A percentile compares a stretch with the other conserved stretches of the same genome.
Conservation (phyloP, 1,284 basidiomycete genomes). For the Leccinum pachyderme region DNA sequence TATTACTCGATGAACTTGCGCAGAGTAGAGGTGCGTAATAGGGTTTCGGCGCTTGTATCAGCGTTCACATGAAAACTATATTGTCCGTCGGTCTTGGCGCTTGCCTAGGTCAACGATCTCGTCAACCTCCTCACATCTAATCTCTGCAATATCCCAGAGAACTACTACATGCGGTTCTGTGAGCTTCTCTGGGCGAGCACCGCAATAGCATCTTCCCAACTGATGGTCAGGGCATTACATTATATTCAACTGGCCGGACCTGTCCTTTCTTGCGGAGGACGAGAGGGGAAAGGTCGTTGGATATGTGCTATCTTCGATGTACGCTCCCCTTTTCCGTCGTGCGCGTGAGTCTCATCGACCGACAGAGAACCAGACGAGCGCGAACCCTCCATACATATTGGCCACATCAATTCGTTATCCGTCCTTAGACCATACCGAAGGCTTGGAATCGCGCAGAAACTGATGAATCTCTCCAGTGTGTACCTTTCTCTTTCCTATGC, state of each 20-base stretch:
- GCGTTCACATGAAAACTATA: background rate
- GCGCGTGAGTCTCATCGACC: constrained; percentile 2
- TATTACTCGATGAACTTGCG: constrained; percentile 28
- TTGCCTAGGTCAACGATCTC: constrained; percentile 25
- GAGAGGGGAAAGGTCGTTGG: constrained; percentile 87
- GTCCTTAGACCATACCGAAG: constrained; percentile 84
- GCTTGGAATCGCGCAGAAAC: constrained; percentile 81
- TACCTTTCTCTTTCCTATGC: constrained; percentile 12
- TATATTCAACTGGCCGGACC: constrained; percentile 87
- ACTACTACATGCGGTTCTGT: constrained; percentile 89
- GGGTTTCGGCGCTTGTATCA: background rate
- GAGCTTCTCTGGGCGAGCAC: constrained; percentile 31
- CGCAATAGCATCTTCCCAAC: constrained; percentile 5
- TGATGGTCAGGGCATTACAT: constrained; percentile 79
- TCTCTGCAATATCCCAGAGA: constrained; percentile 84
- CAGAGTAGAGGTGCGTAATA: constrained; percentile 25
- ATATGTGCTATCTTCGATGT: constrained; percentile 96
- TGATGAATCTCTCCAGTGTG: constrained; percentile 87
- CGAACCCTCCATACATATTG: constrained; percentile 31
- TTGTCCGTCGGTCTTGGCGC: background rate
- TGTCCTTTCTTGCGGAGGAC: constrained; percentile 94
- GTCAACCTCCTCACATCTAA: constrained; percentile 57
- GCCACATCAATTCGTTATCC: constrained; percentile 91
- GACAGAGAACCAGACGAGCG: constrained; percentile 25
- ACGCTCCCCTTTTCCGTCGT: constrained; percentile 22